Percentiles rank a stretch among this genome's conserved stretches.
Conservation (phyloP, 2,329 filamentous ascomycete genomes). For the Aureobasidium sp. region DNA sequence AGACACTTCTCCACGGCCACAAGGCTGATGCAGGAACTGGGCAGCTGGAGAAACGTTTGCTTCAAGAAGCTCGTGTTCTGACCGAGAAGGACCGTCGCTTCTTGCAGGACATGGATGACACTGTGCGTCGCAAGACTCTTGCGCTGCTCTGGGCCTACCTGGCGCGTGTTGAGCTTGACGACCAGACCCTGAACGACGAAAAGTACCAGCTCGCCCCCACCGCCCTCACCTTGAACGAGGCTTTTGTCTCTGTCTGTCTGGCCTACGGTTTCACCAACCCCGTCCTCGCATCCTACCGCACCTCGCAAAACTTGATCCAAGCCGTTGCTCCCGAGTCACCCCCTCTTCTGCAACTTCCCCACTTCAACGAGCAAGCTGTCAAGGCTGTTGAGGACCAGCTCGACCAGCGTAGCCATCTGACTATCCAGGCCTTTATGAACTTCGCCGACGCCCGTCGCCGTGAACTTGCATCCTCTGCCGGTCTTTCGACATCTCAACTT, state of each 20-base stretch:
- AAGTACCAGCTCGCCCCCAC: conserved; percentile 88
- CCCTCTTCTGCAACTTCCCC: conserved; percentile 83
- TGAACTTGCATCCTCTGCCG: conserved; percentile 61
- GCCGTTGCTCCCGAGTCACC: conserved; percentile 76
- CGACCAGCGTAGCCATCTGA: conserved; percentile 57
- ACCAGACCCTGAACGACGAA: conserved; percentile 67
- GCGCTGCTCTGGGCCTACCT: conserved; percentile 93
- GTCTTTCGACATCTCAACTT: conserved; percentile 72
- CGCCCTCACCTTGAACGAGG: conserved; percentile 75
- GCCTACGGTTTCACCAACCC: conserved; percentile 79
- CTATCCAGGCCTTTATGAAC: conserved; percentile 83
- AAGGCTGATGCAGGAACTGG: conserved; percentile 74
- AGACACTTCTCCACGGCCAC: conserved; percentile 65
- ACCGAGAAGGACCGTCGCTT: conserved; percentile 66
- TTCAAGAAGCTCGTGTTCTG: conserved; percentile 57
- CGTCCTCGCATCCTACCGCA: conserved; percentile 72
- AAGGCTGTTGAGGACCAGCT: conserved; percentile 59
- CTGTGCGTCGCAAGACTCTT: conserved; percentile 74
- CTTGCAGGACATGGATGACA: conserved; percentile 73
- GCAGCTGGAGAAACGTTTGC: conserved; percentile 74
- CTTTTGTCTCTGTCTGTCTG: conserved; percentile 78
- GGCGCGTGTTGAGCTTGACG: conserved; percentile 76
- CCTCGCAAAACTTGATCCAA: conserved; percentile 83
- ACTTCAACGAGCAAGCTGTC: conserved; percentile 62
- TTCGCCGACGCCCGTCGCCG: conserved; percentile 68